phyloP scores from a whole-genome alignment of 768 basidiomycete genomes.

The Gloeophyllum trabeum region DNA sequence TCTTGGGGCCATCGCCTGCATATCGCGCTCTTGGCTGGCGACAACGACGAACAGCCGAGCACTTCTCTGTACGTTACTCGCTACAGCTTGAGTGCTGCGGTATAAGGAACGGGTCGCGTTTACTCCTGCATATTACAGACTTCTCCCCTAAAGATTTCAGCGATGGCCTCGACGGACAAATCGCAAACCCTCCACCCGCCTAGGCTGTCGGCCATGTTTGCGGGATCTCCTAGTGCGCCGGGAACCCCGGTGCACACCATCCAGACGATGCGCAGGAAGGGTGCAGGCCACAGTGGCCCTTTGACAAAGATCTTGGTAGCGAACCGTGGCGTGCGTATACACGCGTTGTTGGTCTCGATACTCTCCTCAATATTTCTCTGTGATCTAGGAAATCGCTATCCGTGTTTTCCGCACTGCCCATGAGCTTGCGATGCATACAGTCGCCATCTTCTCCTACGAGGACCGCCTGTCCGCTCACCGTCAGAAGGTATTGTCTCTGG shows the following conservation, averaged over 20 bases:
- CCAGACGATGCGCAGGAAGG: slow-evolving; percentile 83
- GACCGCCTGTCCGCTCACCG: slow-evolving; percentile 95
- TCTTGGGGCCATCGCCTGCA: no score
- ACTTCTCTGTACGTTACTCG: no score
- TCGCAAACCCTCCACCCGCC: slow-evolving; percentile 48
- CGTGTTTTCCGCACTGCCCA: slow-evolving; percentile 97
- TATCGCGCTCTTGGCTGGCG: no score
- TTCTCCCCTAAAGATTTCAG: not conserved
- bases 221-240: slow-evolving; percentile 63
- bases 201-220: slow-evolving; percentile 62
- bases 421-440: slow-evolving; percentile 98
- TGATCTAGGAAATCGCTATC: slow-evolving; percentile 90
- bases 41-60: no score
- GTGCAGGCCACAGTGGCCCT: slow-evolving; percentile 83
- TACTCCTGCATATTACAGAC: not conserved
- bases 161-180: not conserved
- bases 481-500: slow-evolving; percentile 61
- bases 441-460: slow-evolving; percentile 96
- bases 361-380: no score
- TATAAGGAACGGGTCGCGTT: no score
- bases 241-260: slow-evolving; percentile 86
- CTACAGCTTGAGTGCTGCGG: no score
- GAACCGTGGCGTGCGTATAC: slow-evolving; percentile 74
- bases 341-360: no score
- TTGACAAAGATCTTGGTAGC: slow-evolving; percentile 88